A percentile compares a stretch with the other conserved stretches of the same genome.
Evolutionary conservation across 257 asterid species (phyloP).

Genomic region (Capsicum pubescens): DNA sequence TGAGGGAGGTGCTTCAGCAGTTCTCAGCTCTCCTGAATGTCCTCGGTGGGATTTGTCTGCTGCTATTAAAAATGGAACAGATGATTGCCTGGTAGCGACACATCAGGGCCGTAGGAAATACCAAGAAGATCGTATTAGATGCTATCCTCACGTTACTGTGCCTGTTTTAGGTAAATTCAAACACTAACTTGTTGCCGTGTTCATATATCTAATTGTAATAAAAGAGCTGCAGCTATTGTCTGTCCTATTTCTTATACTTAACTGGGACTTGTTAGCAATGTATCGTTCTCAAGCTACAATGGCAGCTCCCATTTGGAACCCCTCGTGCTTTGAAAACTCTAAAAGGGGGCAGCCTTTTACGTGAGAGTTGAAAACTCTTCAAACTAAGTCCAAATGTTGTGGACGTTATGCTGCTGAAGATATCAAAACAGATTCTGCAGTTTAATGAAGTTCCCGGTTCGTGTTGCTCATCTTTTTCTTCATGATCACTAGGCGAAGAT

Average conservation of each 20-base stretch:
- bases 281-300: background rate
- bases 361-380: background rate
- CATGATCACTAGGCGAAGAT: constrained; percentile 44
- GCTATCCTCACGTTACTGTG: constrained; percentile 59
- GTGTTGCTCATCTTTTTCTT: background rate
- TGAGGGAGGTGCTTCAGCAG: constrained; percentile 68
- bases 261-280: background rate
- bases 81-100: constrained; percentile 60
- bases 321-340: no score
- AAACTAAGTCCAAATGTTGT: background rate
- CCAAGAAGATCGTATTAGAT: constrained; percentile 77
- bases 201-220: background rate
- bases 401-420: background rate
- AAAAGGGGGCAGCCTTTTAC: background rate
- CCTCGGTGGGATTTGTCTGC: constrained; percentile 46
- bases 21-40: constrained; percentile 58
- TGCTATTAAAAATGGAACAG: constrained; percentile 39
- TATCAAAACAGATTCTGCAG: background rate
- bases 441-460: background rate
- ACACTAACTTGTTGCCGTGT: background rate
- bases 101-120: constrained; percentile 68
- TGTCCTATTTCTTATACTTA: background rate
- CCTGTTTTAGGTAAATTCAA: constrained; percentile 57
- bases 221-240: background rate
- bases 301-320: no score